A percentile compares a stretch with the other conserved stretches of the same genome.
Conservation (phyloP, 2,329 filamentous ascomycete genomes). For the Colletotrichum truncatum region DNA sequence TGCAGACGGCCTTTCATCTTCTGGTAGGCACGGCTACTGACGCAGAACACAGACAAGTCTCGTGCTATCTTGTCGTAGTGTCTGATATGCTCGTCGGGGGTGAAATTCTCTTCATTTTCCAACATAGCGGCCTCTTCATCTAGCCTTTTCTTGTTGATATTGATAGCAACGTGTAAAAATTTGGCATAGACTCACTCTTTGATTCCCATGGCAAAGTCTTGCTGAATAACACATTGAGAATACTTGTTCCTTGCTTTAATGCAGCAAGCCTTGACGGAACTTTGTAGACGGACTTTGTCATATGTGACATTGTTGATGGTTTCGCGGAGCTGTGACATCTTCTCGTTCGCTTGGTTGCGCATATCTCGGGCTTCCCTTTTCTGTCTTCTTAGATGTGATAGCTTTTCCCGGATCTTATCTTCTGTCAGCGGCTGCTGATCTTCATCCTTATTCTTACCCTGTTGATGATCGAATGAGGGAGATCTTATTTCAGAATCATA, state of each 20-base stretch:
- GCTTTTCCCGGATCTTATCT: conserved; percentile 5
- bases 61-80: conserved; percentile 67
- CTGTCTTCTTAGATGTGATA: conserved; percentile 13
- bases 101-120: conserved; percentile 13
- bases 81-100: conserved; percentile 50
- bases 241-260: conserved; percentile 66
- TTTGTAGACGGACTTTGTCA: conserved; percentile 23
- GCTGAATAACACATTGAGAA: conserved; percentile 43
- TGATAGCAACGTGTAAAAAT: neutral
- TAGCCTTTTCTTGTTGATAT: conserved; percentile 2
- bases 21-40: conserved; percentile 70
- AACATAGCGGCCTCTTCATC: conserved; percentile 24
- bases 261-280: conserved; percentile 41
- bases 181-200: conserved; percentile 53
- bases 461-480: no score
- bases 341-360: conserved; percentile 29
- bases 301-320: conserved; percentile 17
- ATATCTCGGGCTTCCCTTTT: conserved; percentile 31
- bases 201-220: conserved; percentile 37
- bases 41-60: conserved; percentile 70
- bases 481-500: conserved; percentile 32
- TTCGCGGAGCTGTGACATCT: conserved; percentile 14
- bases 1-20: conserved; percentile 63
- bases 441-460: neutral
- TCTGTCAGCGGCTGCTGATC: conserved; percentile 9